Base-by-base conservation (phyloP, 257 asterid species). In the Solanum pinnatisectum region DNA sequence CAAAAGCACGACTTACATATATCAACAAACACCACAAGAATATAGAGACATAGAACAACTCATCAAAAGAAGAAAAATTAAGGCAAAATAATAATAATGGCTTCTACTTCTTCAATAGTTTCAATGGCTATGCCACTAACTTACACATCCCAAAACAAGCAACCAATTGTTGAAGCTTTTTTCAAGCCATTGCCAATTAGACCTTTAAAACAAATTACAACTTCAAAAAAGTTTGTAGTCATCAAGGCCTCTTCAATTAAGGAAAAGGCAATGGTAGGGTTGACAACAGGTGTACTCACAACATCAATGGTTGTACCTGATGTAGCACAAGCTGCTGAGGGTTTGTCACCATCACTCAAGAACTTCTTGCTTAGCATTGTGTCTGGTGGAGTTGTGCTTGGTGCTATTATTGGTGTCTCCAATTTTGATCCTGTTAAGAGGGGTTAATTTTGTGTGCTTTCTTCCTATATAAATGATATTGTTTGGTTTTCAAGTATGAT, bases 341-440 rank as follows among this genome's bases (percentile, higher is more conserved):
- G 93, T 13, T 89, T 89, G 84, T 92, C 98, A 1, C 98, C 99
- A 12, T 96, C 98, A 18, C 94, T 96, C 52, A 93, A 95, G 92
- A 96, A 95, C 91, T 95, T 95, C 94, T 87, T 95, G 91, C 93
- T 93, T 81, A 96, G 99, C 91, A 96, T 94, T 49, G 93, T 20
- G 11, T 96, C 99, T 12, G 99, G 99, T 36, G 97, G 98, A 23
- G 93, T 92, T 8, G 98, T 96, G 68, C 92, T 92, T 86, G 70
- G 49, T n/a, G 96, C 94, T 84, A 84, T 96, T 35, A 40, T 94
- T 52, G 98, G 95, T 42, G 95, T 96, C 32, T 81, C 98, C 90
- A 96, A 94, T 94, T 96, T 96, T 68, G 99, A 95, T 83, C 99
- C 98, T 32, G 98, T 96, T 89, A 96, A 94, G 92, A 87, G 98